Evolutionary conservation across 805 yeast species (phyloP), one percentile per base, ranked within the genome.

Genomic region (Candida pini): DNA sequence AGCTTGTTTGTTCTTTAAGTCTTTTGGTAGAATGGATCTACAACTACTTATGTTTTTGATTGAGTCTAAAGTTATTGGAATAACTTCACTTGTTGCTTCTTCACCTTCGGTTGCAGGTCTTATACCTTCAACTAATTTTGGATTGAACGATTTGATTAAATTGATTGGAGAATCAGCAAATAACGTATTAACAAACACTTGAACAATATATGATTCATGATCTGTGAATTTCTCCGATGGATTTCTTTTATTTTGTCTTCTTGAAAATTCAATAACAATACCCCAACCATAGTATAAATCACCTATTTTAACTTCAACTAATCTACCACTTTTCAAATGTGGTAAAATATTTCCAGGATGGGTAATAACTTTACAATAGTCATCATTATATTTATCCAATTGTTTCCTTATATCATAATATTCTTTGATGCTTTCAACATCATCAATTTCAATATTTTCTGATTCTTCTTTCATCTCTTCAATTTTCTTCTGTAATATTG

Each of bases 211-310:
- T 1, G 95, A 76, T 54, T 92, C 95, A 56, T 90, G 96, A 47
- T 89, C 96, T 13, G 81, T 69, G 56, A 64, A 86, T 2, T 63
- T 65, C 36, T 73, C 77, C 9, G 71, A 49, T 16, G 75, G 73
- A 44, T 73, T 69, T 53, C 82, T 71, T 51, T 77, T 81, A 31
- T 46, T 51, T 4, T 40, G 45, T 55, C 97, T 72, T 59, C 87
- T 89, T 27, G 74, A 68, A 48, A 80, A 84, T 30, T 78, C 76
- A 9, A 84, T 77, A 9, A 89, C 92, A 54, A 85, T 82, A 38
- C 90, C 96, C 98, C 98, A 92, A n/a, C 96, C 97, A 56, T 88
- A 94, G 41, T 87, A 83, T 30, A 71, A 60, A 6, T 63, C 65
- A 13, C 71, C 72, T 32, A 89, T 68, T 35, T 69, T 69, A 9